Conservation (phyloP, 2,329 filamentous ascomycete species). For the Stagonosporopsis rhizophila region DNA sequence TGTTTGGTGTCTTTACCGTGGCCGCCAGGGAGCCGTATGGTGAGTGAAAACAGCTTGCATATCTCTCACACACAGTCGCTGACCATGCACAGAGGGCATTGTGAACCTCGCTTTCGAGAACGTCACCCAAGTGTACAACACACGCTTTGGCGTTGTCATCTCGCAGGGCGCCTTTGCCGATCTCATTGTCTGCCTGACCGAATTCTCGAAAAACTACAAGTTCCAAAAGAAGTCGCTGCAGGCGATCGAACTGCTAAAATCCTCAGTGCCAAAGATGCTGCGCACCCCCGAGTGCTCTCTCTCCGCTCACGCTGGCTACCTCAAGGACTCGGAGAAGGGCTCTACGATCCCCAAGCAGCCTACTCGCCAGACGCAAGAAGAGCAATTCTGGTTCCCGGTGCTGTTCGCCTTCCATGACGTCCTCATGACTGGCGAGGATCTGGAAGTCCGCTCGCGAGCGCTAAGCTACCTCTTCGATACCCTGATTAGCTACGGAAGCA, state of each 20-base stretch:
- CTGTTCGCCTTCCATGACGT: conserved; percentile 99
- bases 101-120: conserved; percentile 98
- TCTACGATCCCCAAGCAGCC: conserved; percentile 67
- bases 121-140: conserved; percentile 93
- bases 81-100: conserved; percentile 73
- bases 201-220: conserved; percentile 97
- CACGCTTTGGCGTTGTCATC: conserved; percentile 93
- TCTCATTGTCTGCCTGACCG: conserved; percentile 91
- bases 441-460: conserved; percentile 88
- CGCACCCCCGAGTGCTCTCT: conserved; percentile 94
- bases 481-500: conserved; percentile 85
- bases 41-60: conserved; percentile 44
- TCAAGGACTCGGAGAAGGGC: conserved; percentile 56
- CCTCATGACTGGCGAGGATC: conserved; percentile 97
- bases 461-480: conserved; percentile 97
- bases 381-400: conserved; percentile 98
- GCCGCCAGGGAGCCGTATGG: conserved; percentile 88
- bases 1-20: conserved; percentile 98
- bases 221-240: conserved; percentile 99
- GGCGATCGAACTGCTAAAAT: conserved; percentile 93
- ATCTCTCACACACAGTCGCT: conserved; percentile 15
- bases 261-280: conserved; percentile 92
- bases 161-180: conserved; percentile 97
- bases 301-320: conserved; percentile 67
- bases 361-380: conserved; percentile 86